A percentile compares a stretch with the other conserved stretches of the same genome.
These are phyloP conservation scores for Ambrosia artemisiifolia DNA, from an alignment of 129 eudicot species.

Conservation along the genomic window DNA sequence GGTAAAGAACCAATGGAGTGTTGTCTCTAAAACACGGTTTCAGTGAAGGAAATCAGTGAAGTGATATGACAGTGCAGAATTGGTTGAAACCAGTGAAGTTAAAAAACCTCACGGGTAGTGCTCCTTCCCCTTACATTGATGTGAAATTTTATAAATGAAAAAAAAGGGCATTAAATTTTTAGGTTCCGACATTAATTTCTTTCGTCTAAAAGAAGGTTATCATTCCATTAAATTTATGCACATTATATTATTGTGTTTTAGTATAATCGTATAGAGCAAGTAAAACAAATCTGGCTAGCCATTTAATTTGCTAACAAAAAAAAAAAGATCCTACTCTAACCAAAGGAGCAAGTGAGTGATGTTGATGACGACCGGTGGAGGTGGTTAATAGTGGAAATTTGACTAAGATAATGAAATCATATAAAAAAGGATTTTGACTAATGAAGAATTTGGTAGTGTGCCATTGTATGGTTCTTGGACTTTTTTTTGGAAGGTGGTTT, in stretches of 20 bases:
- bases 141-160: too few species aligned
- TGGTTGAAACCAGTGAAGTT: too few species aligned
- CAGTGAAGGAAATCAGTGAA: too few species aligned
- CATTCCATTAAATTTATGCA: background rate
- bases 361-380: background rate
- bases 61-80: too few species aligned
- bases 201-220: too few species aligned
- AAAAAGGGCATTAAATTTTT: too few species aligned
- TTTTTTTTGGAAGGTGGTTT: too few species aligned
- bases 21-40: too few species aligned
- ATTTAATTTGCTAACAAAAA: background rate
- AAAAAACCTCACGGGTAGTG: too few species aligned
- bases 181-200: background rate
- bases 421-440: slow-evolving; percentile 3
- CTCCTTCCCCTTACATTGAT: too few species aligned
- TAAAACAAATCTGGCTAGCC: background rate
- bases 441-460: background rate
- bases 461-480: background rate
- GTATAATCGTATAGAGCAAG: background rate
- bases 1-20: too few species aligned
- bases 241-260: background rate
- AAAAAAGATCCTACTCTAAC: background rate
- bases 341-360: slow-evolving; percentile 4
- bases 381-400: slow-evolving; percentile 7
- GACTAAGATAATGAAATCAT: background rate